These are phyloP conservation scores for Claviceps paspali DNA, from an alignment of 2,329 filamentous ascomycete species.

Conservation along the genomic window DNA sequence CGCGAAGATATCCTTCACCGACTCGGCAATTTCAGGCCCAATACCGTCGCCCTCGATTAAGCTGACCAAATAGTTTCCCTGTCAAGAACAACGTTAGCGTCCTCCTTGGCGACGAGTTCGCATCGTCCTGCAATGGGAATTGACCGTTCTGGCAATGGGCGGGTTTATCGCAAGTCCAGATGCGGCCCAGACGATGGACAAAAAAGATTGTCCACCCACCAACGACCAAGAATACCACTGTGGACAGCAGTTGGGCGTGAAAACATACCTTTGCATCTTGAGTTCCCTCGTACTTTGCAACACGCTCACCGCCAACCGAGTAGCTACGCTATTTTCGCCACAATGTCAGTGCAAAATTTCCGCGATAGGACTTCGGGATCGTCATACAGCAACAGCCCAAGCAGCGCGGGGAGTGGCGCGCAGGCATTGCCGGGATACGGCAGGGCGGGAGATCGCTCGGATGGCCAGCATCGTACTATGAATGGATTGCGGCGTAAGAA, in stretches of 20 bases:
- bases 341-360: conserved; percentile 2
- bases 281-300: conserved; percentile 85
- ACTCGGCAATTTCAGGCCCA: conserved; percentile 92
- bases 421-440: conserved; percentile 64
- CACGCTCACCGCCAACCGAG: conserved; percentile 49
- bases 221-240: no score
- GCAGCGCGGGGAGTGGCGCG: conserved; percentile 46
- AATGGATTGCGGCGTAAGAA: conserved; percentile 6
- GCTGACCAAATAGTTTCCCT: conserved; percentile 93
- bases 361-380: conserved; percentile 4
- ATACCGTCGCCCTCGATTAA: conserved; percentile 99
- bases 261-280: conserved; percentile 81
- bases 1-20: conserved; percentile 96
- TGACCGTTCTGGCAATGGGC: conserved; percentile 6
- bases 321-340: conserved; percentile 43
- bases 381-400: conserved; percentile 21
- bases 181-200: neutral
- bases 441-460: conserved; percentile 55
- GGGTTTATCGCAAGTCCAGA: neutral
- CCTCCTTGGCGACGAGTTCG: no score
- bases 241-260: no score
- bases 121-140: no score
- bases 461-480: conserved; percentile 59
- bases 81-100: conserved; percentile 4
- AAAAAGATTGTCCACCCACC: no score